Evolutionary conservation across 352 stramenopile genomes (phyloP).

Genomic region (Phytophthora macrochlamydospora): DNA sequence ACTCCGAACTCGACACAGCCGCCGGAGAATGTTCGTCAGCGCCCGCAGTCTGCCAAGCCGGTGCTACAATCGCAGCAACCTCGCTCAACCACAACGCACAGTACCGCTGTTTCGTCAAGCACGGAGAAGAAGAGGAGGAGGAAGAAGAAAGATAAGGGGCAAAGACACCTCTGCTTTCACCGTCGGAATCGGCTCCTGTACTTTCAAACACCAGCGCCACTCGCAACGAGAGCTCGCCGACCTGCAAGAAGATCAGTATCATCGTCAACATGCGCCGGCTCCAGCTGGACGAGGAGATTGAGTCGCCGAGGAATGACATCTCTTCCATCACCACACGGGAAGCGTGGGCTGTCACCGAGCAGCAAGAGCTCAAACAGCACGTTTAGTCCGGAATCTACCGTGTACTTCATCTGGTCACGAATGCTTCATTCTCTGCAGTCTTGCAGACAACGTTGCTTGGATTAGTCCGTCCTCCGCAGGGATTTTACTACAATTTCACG

Average conservation of each 20-base stretch:
- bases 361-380: not conserved
- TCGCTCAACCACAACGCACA: constrained; percentile 13
- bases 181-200: constrained; percentile 20
- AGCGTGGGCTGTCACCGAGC: constrained; percentile 8
- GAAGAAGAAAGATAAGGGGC: constrained; percentile 12
- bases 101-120: not conserved
- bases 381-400: not conserved
- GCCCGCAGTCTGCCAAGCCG: constrained; percentile 59
- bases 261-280: constrained; percentile 52
- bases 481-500: not conserved
- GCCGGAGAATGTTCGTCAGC: constrained; percentile 18
- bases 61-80: constrained; percentile 28
- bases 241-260: constrained; percentile 41
- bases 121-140: constrained; percentile 34
- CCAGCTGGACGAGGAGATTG: constrained; percentile 17
- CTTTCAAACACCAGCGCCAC: constrained; percentile 6
- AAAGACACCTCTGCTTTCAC: constrained; percentile 2
- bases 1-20: constrained; percentile 1
- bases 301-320: not conserved
- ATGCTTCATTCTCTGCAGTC: too few relatives aligned
- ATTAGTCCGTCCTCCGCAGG: too few relatives aligned
- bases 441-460: too few relatives aligned
- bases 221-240: constrained; percentile 3
- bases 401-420: constrained; percentile 6
- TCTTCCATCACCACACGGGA: constrained; percentile 6